Evolutionary conservation across 495 filamentous ascomycete genomes (phyloP).

Genomic region (Evernia prunastri): DNA sequence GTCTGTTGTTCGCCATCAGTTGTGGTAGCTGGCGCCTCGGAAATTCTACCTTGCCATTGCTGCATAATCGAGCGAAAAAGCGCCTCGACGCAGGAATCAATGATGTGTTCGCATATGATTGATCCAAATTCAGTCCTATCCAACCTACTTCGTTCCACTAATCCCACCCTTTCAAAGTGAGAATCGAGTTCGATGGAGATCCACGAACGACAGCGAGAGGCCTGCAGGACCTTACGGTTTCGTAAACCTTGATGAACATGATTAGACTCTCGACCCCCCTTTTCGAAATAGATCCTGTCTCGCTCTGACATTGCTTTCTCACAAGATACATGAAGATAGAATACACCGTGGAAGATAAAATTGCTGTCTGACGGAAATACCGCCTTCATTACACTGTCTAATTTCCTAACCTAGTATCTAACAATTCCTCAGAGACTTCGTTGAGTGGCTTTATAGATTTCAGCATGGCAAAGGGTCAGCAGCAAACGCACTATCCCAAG

Average conservation of each 20-base stretch:
- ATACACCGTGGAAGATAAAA: background rate
- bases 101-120: slow-evolving; percentile 8
- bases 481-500: background rate
- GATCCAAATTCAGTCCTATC: slow-evolving; percentile 4
- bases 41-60: background rate
- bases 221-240: background rate
- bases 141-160: slow-evolving; percentile 4
- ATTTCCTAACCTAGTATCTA: background rate
- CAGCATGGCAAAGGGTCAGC: background rate
- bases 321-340: background rate
- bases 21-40: background rate
- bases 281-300: background rate
- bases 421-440: background rate
- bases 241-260: background rate
- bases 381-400: background rate
- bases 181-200: slow-evolving; percentile 3
- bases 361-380: background rate
- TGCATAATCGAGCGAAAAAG: background rate
- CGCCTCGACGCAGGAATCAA: slow-evolving; percentile 2
- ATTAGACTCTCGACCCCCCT: slow-evolving; percentile 3
- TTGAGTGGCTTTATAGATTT: slow-evolving; percentile 25
- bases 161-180: slow-evolving; percentile 5
- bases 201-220: slow-evolving; percentile 3
- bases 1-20: background rate
- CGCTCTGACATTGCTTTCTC: background rate